Evolutionary conservation across 768 basidiomycete species (phyloP), one percentile per base, ranked within the genome.

Genomic region (Cubamyces sp.): DNA sequence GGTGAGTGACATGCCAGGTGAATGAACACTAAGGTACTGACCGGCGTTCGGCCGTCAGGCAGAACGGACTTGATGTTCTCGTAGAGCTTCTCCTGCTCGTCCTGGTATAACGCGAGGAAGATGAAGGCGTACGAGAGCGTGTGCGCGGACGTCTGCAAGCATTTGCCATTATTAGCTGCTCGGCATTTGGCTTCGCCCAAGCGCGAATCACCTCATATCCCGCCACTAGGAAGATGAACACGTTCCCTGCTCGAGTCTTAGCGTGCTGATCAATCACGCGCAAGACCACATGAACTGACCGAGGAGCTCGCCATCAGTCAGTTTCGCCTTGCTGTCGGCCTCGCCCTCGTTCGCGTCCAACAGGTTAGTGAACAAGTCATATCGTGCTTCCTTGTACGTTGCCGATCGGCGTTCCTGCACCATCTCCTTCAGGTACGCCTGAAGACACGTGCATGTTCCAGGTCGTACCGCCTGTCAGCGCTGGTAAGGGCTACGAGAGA

Each of bases 351-450:
- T 84, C 5, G 82, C 81, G 57, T 76, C 76, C 23, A 86, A 69
- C 23, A 85, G 73, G 62, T 75, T 80, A 58, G 73, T 81, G 63
- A 86, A 81, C 18, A 86, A 70, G 69, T 86, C 84, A 57, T 80
- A 67, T 39, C 75, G 74, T 56, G 77, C 75, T 51, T 70, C 74
- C 50, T 77, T 76, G 47, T 62, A 66, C 60, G 69, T 71, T 7
- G 73, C 66, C 4, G 60, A 62, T 43, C 75, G 74, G 1, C 83
- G 80, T 25, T 74, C 75, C 23, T 74, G 66, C 40, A 85, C 81
- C 82, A 85, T 85, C 66, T 84, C 82, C 3, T 67, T 60, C 77
- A 85, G 79, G 60, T 83, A 84, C 46, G 15, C 63, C 80, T 82
- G 64, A 16, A 30, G n/a, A 5, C 26, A 8, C n/a, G 30, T 14